These are phyloP conservation scores for Cryptococcus sp. DNA, from an alignment of 1,284 basidiomycete species.

Conservation along the genomic window DNA sequence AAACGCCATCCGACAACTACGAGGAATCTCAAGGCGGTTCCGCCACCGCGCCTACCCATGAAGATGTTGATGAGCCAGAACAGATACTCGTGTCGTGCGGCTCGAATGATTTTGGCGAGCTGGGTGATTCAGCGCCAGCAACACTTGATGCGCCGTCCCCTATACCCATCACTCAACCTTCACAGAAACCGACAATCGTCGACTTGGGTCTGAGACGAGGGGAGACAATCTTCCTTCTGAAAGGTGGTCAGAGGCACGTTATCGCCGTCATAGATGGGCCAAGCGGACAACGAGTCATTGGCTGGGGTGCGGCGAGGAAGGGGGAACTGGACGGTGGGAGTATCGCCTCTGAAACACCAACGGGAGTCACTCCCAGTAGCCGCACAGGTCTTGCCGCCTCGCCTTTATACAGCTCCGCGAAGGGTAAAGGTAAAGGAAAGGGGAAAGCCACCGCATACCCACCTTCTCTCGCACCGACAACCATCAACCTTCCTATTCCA, in stretches of 20 bases:
- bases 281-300: conserved; percentile 57
- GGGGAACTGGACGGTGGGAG: conserved; percentile 58
- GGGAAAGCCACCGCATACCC: conserved; percentile 26
- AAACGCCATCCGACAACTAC: too few relatives aligned
- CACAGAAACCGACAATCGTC: conserved; percentile 24
- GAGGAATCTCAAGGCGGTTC: too few relatives aligned
- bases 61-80: conserved; percentile 15
- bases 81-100: conserved; percentile 79
- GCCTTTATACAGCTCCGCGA: not conserved
- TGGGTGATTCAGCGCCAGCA: conserved; percentile 61
- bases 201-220: conserved; percentile 27
- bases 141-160: conserved; percentile 24
- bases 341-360: not conserved
- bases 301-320: conserved; percentile 81
- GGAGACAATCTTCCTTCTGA: conserved; percentile 52
- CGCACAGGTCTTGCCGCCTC: not conserved
- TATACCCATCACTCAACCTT: conserved; percentile 18
- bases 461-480: conserved; percentile 22
- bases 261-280: conserved; percentile 56
- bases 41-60: too few relatives aligned
- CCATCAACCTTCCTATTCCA: conserved; percentile 23
- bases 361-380: not conserved
- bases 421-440: conserved; percentile 33
- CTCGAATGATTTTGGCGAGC: conserved; percentile 76
- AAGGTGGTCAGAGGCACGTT: conserved; percentile 71